Base-by-base conservation (phyloP, 495 filamentous ascomycete genomes). In the Saxispiralis lemnorum region DNA sequence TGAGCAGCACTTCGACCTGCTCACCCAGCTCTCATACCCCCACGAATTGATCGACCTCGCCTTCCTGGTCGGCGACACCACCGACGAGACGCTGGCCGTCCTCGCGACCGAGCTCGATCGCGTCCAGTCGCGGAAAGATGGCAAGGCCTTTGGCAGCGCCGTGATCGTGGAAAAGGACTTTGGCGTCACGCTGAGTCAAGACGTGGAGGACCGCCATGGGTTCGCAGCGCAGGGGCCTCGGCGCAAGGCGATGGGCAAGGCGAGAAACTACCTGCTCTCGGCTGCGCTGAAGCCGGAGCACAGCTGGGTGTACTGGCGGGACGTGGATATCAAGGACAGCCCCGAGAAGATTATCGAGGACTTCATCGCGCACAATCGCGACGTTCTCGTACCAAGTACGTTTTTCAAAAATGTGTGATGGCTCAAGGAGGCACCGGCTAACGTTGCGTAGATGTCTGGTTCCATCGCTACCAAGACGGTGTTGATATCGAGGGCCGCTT, bases 301-400 rank as follows among this genome's bases (percentile, higher is more conserved):
- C 59, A 87, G 83, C 7, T 97, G 89, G 89, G 92, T 97, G 18
- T 96, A 95, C 61, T 97, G 89, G 89, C 76, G 92, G 44, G 89
- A 97, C 58, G 85, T 93, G 21, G 89, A 97, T 63, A 95, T 97
- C 53, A 71, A 78, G 19, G 89, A 97, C 51, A 92, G 81, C 58
- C 85, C 92, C 6, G 66, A 67, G 31, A 78, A 71, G 48, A 93
- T 97, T 43, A 64, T 97, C 16, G 84, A 97, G 66, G 88, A 97
- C 56, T 92, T 96, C 55, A 81, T 89, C 43, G 81, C 85, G 34
- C 89, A 96, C 54, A 80, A 96, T 59, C 73, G 72, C 57, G 89
- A 97, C 60, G 75, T 97, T 50, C 63, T 97, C 36, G 92, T 96
- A 51, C 89, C 89, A 0, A 97, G 87, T 95, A 83, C 56, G 83